A percentile compares a stretch with the other conserved stretches of the same genome.
Evolutionary conservation across 257 asterid genomes (phyloP).

Genomic region (Galeopsis tetrahit): DNA sequence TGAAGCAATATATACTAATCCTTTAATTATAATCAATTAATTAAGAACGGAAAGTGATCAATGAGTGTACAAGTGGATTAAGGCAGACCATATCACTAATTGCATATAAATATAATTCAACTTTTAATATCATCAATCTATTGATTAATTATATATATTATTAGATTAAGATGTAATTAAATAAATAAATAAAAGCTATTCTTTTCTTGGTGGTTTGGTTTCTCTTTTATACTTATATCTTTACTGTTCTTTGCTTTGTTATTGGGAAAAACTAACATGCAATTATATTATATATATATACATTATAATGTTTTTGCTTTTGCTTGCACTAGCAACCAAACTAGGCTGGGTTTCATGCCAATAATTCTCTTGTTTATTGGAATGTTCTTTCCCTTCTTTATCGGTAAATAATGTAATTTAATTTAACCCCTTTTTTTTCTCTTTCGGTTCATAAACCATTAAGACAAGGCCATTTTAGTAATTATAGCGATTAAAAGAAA

Average conservation of each 20-base stretch:
- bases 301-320: conserved; percentile 35
- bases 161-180: conserved; percentile 3
- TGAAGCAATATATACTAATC: conserved; percentile 27
- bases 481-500: background rate
- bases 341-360: conserved; percentile 9
- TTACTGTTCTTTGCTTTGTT: conserved; percentile 17
- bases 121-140: conserved; percentile 19
- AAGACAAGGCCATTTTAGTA: background rate
- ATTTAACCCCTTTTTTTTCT: background rate
- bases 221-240: conserved; percentile 33
- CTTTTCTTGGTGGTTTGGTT: conserved; percentile 39
- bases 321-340: conserved; percentile 44
- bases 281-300: conserved; percentile 8
- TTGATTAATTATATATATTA: background rate
- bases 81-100: conserved; percentile 14
- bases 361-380: conserved; percentile 38
- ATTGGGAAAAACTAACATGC: conserved; percentile 40
- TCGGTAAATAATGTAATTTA: conserved; percentile 23
- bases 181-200: conserved; percentile 32
- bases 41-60: conserved; percentile 26
- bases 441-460: conserved; percentile 49
- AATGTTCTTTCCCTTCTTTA: conserved; percentile 45
- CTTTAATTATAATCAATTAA: background rate
- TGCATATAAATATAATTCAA: conserved; percentile 2
- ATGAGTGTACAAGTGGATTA: conserved; percentile 34